Conservation (phyloP, 176 grass and related monocot genomes). For the Pharus latifolius region DNA sequence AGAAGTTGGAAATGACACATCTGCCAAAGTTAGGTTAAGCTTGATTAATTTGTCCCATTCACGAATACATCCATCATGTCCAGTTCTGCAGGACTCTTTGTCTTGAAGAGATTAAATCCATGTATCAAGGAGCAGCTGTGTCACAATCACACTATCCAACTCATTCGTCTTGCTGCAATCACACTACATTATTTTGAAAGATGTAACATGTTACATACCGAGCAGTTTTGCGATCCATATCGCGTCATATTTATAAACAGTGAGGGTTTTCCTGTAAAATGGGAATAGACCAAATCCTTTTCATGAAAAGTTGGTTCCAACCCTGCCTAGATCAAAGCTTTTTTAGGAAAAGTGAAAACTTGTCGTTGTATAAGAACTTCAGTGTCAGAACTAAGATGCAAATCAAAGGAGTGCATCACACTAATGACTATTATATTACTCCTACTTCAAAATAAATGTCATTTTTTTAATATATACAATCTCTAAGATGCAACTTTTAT, state of each 20-base stretch:
- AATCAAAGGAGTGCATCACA: neutral
- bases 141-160: neutral
- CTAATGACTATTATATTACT: no score
- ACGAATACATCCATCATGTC: neutral
- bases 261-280: neutral
- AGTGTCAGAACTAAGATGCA: neutral
- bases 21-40: neutral
- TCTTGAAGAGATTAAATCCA: no score
- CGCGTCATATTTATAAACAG: no score
- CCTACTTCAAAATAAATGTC: no score
- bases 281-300: neutral
- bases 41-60: neutral
- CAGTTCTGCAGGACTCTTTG: no score
- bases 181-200: no score
- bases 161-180: no score
- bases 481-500: no score
- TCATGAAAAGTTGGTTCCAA: neutral
- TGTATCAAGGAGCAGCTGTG: no score
- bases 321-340: neutral
- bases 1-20: neutral
- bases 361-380: slow-evolving; percentile 27
- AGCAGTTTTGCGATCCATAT: no score
- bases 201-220: no score
- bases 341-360: neutral
- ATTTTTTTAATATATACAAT: no score